These are phyloP conservation scores for Boechera stricta DNA, from an alignment of 345 rosid species.

Conservation along the genomic window DNA sequence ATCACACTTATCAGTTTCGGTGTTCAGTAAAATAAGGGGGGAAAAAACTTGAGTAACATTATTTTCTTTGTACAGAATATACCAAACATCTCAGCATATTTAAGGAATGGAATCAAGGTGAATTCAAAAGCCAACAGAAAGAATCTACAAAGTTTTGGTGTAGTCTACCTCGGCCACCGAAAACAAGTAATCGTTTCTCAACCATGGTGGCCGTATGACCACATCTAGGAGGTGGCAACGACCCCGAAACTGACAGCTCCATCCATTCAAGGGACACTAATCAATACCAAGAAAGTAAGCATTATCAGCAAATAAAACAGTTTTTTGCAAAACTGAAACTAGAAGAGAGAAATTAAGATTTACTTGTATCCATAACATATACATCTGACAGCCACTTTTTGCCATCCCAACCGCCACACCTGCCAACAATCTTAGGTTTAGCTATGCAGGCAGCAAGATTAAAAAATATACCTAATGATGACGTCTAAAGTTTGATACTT, in stretches of 20 bases:
- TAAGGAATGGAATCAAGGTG: constrained; percentile 2
- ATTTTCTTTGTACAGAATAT: constrained; percentile 1
- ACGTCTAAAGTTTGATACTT: constrained; percentile 39
- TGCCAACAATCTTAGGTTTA: constrained; percentile 46
- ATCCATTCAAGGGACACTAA: constrained; percentile 97
- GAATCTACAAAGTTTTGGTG: constrained; percentile 3
- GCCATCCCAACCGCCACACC: constrained; percentile 99
- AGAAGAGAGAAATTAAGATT: constrained; percentile 35
- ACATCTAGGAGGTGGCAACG: constrained; percentile 94
- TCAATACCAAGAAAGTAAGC: constrained; percentile 33
- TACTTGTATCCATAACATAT: constrained; percentile 93
- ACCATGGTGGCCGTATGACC: constrained; percentile 97
- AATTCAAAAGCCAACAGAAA: constrained; percentile 11
- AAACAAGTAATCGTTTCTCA: constrained; percentile 91
- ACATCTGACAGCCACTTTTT: constrained; percentile 98
- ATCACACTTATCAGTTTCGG: neutral
- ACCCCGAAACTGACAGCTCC: constrained; percentile 82
- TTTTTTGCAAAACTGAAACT: constrained; percentile 15
- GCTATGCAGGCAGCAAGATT: constrained; percentile 11
- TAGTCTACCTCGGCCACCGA: constrained; percentile 88
- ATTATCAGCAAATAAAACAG: constrained; percentile 12
- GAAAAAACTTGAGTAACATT: neutral
- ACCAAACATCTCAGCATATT: constrained; percentile 11
- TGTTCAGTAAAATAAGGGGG: neutral
- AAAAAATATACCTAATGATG: neutral